Evolutionary conservation across 345 rosid species (phyloP).

Genomic region (Capsella bursapastoris): DNA sequence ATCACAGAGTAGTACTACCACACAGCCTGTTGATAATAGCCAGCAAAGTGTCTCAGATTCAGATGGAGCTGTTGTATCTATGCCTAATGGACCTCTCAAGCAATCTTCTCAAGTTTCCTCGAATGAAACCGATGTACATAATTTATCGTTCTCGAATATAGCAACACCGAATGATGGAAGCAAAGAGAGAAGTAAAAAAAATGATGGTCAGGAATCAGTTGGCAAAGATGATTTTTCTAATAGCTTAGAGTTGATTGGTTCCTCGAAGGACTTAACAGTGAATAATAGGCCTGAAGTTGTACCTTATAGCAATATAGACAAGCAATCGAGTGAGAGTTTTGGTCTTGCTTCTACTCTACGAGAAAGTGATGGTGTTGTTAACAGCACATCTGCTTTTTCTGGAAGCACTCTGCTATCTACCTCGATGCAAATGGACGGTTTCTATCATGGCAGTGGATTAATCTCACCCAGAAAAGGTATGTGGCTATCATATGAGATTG

Average conservation of each 20-base stretch:
- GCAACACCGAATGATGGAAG: constrained; percentile 36
- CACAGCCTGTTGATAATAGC: constrained; percentile 50
- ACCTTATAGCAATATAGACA: constrained; percentile 36
- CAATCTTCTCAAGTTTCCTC: constrained; percentile 36
- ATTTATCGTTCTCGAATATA: constrained; percentile 42
- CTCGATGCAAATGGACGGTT: constrained; percentile 41
- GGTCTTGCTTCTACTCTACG: constrained; percentile 41
- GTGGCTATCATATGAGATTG: constrained; percentile 24
- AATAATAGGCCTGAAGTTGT: constrained; percentile 39
- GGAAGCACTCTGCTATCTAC: constrained; percentile 43
- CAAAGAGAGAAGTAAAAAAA: constrained; percentile 42
- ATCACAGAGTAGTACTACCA: constrained; percentile 45
- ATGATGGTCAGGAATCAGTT: constrained; percentile 45
- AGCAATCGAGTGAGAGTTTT: constrained; percentile 47
- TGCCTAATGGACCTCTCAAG: constrained; percentile 42
- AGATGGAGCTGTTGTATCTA: constrained; percentile 58
- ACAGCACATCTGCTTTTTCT: constrained; percentile 44
- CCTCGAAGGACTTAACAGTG: constrained; percentile 43
- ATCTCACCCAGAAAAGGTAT: constrained; percentile 50
- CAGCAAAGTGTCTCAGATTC: constrained; percentile 47
- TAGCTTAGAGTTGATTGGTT: constrained; percentile 46
- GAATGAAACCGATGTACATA: constrained; percentile 43
- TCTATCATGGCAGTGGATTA: constrained; percentile 43
- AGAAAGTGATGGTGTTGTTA: constrained; percentile 46
- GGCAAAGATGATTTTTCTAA: constrained; percentile 42